Base-by-base conservation (phyloP, 2,329 filamentous ascomycete species). In the Incumbomyces delicatus region DNA sequence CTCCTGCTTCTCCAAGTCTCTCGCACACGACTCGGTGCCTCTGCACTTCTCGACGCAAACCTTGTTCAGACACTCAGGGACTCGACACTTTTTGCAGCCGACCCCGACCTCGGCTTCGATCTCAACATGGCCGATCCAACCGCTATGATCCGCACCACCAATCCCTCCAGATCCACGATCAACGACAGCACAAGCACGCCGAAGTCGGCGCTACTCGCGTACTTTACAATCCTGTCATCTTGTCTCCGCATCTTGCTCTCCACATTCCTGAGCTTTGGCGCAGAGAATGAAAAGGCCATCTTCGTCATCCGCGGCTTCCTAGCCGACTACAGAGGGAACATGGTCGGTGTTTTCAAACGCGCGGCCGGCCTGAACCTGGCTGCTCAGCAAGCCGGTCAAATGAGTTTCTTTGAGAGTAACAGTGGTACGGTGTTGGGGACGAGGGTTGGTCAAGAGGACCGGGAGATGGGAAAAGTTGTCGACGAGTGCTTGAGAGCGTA, bases 281-380 rank as follows among this genome's bases (percentile, higher is more conserved):
- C 83, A 14, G 84, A 94, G 58, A 95, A 94, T 62, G 77, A 80
- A 47, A 74, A 79, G 49, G 78, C 77, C 1, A 65, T 89, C 34
- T 75, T 82, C 34, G 85, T 89, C 61, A 88, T 83, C 1, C 78
- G 85, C 47, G 74, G 74, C 31, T 98, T 98, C 66, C 70, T 98
- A 50, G 75, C 77, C 5, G 84, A 92, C 53, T 87, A 95, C 63
- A 76, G 90, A 51, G 80, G 83, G 63, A 80, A 89, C 47, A 86
- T 96, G 58, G 80, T 92, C 53, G 85, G 88, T 38, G 82, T 94
- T 16, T 85, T 98, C 59, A 98, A 98, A 70, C 76, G 88, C 55
- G 86, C 85, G 57, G 86, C 86, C 0, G 85, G 85, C 40, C 85
- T 94, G 47, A 84, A 85, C 14, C 66, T 68, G 33, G 63, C 66